Conservation (phyloP, 164 flowering plant species). For the Nymphaea thermarum region DNA sequence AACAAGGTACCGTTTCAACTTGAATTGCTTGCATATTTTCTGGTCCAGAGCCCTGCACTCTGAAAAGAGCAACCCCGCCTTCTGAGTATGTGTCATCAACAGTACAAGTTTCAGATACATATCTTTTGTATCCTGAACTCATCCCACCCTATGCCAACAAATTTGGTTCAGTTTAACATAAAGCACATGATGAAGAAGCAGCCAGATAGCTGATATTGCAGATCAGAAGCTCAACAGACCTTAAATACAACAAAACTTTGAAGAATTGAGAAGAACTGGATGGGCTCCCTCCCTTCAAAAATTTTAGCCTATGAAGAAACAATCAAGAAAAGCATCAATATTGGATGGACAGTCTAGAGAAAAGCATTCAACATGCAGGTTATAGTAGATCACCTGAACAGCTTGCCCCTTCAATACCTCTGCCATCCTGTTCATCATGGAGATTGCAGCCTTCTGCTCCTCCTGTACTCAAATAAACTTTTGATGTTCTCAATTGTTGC, state of each 20-base stretch:
- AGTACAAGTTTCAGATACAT: slow-evolving; percentile 48
- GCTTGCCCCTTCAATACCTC: slow-evolving; percentile 69
- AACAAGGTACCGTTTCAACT: slow-evolving; percentile 56
- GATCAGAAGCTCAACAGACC: slow-evolving; percentile 28
- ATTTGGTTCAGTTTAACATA: no score
- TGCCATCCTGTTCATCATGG: slow-evolving; percentile 31
- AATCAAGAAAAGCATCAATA: no score
- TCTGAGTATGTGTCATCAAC: slow-evolving; percentile 72
- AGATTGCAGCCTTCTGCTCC: neutral
- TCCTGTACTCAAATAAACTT: neutral
- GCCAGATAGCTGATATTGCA: no score
- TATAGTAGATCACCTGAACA: slow-evolving; percentile 39
- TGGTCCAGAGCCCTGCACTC: slow-evolving; percentile 98
- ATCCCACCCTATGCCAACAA: slow-evolving; percentile 60
- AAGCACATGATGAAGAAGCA: no score
- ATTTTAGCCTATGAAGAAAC: slow-evolving; percentile 52
- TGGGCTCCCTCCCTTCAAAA: slow-evolving; percentile 84
- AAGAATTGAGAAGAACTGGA: slow-evolving; percentile 74
- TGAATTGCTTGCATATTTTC: slow-evolving; percentile 77
- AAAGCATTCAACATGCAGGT: no score
- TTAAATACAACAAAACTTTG: slow-evolving; percentile 82
- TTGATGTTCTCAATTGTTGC: neutral
- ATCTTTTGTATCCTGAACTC: slow-evolving; percentile 72
- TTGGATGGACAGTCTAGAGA: no score
- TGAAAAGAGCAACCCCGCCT: slow-evolving; percentile 76